Base-by-base conservation (phyloP, 2,329 filamentous ascomycete species). In the Fusarium devonianum region DNA sequence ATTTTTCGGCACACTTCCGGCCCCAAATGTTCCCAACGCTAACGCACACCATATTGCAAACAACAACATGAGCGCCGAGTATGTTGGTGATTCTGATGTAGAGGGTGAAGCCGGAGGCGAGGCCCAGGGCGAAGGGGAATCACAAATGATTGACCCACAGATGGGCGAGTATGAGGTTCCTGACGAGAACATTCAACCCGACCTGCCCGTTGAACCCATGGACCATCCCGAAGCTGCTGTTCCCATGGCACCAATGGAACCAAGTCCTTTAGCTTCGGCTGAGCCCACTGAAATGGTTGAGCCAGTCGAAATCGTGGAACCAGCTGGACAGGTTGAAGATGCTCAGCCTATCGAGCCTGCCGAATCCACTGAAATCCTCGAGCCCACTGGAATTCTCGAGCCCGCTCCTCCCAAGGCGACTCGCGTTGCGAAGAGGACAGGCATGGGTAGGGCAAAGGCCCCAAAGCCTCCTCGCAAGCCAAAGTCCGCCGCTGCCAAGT, bases 141-240 rank as follows among this genome's bases (percentile, higher is more conserved):
- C n/a, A n/a, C n/a, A n/a, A n/a, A n/a, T n/a, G n/a, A n/a, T n/a
- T n/a, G n/a, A 49, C 32, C 29, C 43, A 13, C 30, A 62, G 9
- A 49, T 34, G 3, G 58, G 53, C 11, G 37, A 38, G 28, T 54
- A 60, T 12, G 59, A 36, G 8, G 33, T 49, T 13, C 42, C 43
- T 16, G 59, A 60, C 18, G 63, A 63, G 18, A 56, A 67, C 19
- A 65, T 65, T 17, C 48, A 66, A 4, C 62, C 60, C 7, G 58
- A 62, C 18, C 32, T 65, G 30, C 60, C 63, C 6, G 34, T 65
- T 19, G 68, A 68, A n/a, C 63, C 71, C 13, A 71, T 73, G 32
- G 71, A 54, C 4, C 38, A 49, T 8, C 30, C 54, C 14, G 48
- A 53, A 11, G 39, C 53, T 25, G 39, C 48, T 43, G 18, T 43